These are phyloP conservation scores for Ophiobolus disseminans DNA, from an alignment of 2,329 filamentous ascomycete species.

Conservation along the genomic window DNA sequence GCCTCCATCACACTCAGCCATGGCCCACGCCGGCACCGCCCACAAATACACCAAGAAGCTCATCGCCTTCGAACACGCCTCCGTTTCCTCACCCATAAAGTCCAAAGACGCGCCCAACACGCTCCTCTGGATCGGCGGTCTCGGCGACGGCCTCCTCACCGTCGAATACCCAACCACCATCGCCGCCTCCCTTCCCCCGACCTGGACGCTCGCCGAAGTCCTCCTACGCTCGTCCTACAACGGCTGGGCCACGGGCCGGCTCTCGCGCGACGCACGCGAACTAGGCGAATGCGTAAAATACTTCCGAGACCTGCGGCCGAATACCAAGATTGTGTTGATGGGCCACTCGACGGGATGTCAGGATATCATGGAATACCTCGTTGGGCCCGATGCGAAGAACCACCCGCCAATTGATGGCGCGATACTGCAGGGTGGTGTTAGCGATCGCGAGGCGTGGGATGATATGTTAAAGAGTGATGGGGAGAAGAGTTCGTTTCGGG, in stretches of 20 bases:
- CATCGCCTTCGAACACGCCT: slow-evolving; percentile 55
- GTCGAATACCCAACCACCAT: slow-evolving; percentile 64
- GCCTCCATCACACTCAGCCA: slow-evolving; percentile 7
- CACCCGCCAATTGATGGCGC: slow-evolving; percentile 71
- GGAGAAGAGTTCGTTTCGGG: slow-evolving; percentile 12
- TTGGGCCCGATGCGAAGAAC: slow-evolving; percentile 35
- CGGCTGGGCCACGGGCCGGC: slow-evolving; percentile 62
- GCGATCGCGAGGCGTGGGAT: slow-evolving; percentile 70
- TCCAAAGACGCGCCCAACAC: slow-evolving; percentile 56
- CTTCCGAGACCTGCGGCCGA: slow-evolving; percentile 51
- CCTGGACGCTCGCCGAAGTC: slow-evolving; percentile 62
- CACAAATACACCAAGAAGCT: slow-evolving; percentile 53
- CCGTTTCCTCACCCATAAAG: slow-evolving; percentile 32
- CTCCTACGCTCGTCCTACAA: slow-evolving; percentile 61
- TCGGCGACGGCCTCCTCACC: slow-evolving; percentile 73
- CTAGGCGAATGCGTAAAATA: slow-evolving; percentile 61
- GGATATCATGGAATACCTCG: slow-evolving; percentile 70
- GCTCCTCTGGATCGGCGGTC: slow-evolving; percentile 73
- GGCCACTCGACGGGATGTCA: slow-evolving; percentile 74
- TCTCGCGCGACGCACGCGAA: slow-evolving; percentile 63
- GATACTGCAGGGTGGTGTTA: slow-evolving; percentile 81
- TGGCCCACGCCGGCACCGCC: slow-evolving; percentile 48
- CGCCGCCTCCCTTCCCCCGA: slow-evolving; percentile 55
- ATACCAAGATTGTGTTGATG: slow-evolving; percentile 68
- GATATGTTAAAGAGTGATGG: slow-evolving; percentile 46